Evolutionary conservation across 2,329 filamentous ascomycete species (phyloP).

Genomic region (Neospermospora avenae): DNA sequence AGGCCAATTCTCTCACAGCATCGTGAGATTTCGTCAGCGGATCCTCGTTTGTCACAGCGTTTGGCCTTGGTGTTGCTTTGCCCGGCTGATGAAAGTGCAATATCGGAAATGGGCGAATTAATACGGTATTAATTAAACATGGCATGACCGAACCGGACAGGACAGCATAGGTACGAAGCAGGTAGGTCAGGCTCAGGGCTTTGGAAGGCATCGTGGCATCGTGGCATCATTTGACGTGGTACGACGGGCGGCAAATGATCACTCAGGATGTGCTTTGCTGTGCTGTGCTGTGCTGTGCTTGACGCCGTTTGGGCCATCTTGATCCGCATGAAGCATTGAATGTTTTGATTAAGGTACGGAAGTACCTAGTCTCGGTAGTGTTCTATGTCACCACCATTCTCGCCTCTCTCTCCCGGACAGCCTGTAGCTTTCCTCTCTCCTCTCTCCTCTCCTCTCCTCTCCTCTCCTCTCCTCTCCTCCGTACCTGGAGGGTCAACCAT

Average conservation of each 20-base stretch:
- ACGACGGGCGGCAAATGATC: background rate
- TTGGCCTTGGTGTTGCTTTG: too few relatives aligned
- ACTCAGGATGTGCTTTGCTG: background rate
- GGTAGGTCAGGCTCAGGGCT: constrained; percentile 23
- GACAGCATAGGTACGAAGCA: constrained; percentile 4
- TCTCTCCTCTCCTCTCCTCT: too few relatives aligned
- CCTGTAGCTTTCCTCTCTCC: too few relatives aligned
- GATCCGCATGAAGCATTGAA: background rate
- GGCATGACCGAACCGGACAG: constrained; percentile 10
- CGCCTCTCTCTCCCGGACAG: background rate
- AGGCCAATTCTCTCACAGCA: constrained; percentile 2
- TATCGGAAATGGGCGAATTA: too few relatives aligned
- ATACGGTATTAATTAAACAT: background rate
- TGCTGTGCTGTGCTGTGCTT: background rate
- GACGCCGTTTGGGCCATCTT: background rate
- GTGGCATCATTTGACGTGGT: constrained; percentile 19
- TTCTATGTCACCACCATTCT: too few relatives aligned
- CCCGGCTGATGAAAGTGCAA: too few relatives aligned
- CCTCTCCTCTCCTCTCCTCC: background rate
- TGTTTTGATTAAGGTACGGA: background rate
- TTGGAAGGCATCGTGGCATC: constrained; percentile 24
- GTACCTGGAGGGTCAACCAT: background rate
- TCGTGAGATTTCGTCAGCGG: constrained; percentile 18
- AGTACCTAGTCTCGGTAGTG: background rate
- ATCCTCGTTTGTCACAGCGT: background rate